Percentiles rank a stretch among this genome's conserved stretches.
Conservation (phyloP, 208 protist genomes). For the Trypanosoma avium region DNA sequence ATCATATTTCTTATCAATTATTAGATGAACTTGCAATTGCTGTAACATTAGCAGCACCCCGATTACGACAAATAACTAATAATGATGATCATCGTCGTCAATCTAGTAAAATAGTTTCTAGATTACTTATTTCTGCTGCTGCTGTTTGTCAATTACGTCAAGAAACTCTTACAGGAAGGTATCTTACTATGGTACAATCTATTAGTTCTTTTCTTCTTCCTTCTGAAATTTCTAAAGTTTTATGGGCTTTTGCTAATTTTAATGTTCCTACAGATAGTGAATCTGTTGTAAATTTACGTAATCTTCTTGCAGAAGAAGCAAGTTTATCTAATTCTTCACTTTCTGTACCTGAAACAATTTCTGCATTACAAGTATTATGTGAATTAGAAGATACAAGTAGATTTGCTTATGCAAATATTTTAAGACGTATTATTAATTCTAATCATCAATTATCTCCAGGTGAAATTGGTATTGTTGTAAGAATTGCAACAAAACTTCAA, state of each 20-base stretch:
- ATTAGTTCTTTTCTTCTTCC: constrained; percentile 33
- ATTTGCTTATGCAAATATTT: constrained; percentile 15
- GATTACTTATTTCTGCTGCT: constrained; percentile 45
- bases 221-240: constrained; percentile 26
- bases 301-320: constrained; percentile 14
- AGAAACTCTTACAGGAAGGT: constrained; percentile 35
- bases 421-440: constrained; percentile 26
- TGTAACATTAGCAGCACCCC: constrained; percentile 6
- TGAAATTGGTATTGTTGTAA: constrained; percentile 29
- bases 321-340: constrained; percentile 14
- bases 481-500: constrained; percentile 26
- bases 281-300: constrained; percentile 14
- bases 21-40: constrained; percentile 37
- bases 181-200: constrained; percentile 39
- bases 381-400: constrained; percentile 13
- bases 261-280: constrained; percentile 16
- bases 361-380: constrained; percentile 20
- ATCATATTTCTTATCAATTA: constrained; percentile 54
- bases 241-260: constrained; percentile 18
- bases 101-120: constrained; percentile 28
- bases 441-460: constrained; percentile 15
- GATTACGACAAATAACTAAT: constrained; percentile 22
- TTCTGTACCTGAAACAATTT: constrained; percentile 20
- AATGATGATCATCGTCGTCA: neutral
- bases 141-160: constrained; percentile 49